Percentiles rank a stretch among this genome's conserved stretches.
These are phyloP conservation scores for Amylocarpus encephaloides DNA, from an alignment of 2,329 filamentous ascomycete species.

Conservation along the genomic window DNA sequence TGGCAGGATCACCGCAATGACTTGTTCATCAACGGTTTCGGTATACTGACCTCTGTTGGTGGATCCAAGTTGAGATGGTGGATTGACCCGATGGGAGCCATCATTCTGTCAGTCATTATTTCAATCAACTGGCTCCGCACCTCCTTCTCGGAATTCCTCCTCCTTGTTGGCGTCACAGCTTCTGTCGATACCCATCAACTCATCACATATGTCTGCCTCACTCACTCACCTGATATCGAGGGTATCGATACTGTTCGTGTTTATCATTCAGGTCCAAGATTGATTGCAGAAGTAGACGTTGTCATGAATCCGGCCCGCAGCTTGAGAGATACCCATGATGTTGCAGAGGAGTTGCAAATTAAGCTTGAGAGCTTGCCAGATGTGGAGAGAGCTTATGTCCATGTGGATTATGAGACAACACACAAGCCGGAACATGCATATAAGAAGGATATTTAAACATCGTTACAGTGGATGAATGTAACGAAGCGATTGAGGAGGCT, in stretches of 20 bases:
- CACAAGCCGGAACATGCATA: conserved; percentile 79
- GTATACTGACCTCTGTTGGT: conserved; percentile 84
- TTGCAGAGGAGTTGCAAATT: conserved; percentile 88
- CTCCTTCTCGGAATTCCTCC: conserved; percentile 80
- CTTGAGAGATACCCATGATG: conserved; percentile 77
- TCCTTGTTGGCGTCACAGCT: conserved; percentile 84
- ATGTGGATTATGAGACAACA: conserved; percentile 94
- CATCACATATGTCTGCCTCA: conserved; percentile 94
- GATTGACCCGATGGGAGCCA: conserved; percentile 89
- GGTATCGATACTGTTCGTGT: conserved; percentile 94
- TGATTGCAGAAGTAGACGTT: conserved; percentile 93
- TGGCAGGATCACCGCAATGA: conserved; percentile 98
- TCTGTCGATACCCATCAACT: conserved; percentile 82
- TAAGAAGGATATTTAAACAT: conserved; percentile 51
- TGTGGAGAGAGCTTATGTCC: conserved; percentile 90
- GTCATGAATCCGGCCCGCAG: conserved; percentile 77
- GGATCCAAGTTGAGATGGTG: conserved; percentile 87
- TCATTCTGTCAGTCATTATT: conserved; percentile 74
- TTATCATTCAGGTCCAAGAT: conserved; percentile 80
- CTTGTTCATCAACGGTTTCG: conserved; percentile 91
- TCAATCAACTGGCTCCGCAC: conserved; percentile 76
- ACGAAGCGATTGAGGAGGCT: too few species aligned
- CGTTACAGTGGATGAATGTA: too few species aligned
- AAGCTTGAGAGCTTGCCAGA: conserved; percentile 90
- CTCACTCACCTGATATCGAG: conserved; percentile 72